Evolutionary conservation across 371 early-diverging fungal genomes (phyloP).

Genomic region (Mucor ambiguus): DNA sequence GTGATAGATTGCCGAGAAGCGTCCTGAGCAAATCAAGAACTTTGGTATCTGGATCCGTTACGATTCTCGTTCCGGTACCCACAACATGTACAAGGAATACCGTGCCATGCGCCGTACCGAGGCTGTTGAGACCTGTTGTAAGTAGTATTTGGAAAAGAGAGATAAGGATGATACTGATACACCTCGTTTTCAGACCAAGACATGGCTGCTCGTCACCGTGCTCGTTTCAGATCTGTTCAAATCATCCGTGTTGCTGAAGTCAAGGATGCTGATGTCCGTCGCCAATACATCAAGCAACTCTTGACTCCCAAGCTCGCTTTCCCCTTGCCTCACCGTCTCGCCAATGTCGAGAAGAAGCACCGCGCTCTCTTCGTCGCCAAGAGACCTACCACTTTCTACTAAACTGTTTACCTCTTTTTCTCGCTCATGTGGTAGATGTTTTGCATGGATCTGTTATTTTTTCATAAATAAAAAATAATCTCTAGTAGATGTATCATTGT

Average conservation of each 20-base stretch:
- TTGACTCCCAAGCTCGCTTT: constrained; percentile 88
- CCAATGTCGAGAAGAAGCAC: constrained; percentile 71
- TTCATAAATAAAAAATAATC: constrained; percentile 10
- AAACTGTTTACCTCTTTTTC: constrained; percentile 23
- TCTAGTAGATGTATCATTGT: not conserved
- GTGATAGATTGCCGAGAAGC: constrained; percentile 91
- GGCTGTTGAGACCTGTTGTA: constrained; percentile 95
- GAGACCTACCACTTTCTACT: constrained; percentile 92
- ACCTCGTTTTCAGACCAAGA: constrained; percentile 79
- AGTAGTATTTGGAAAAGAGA: constrained; percentile 16
- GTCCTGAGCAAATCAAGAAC: constrained; percentile 96
- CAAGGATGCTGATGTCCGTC: constrained; percentile 89
- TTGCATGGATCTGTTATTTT: constrained; percentile 2
- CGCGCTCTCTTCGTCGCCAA: constrained; percentile 86
- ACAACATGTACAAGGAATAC: constrained; percentile 99
- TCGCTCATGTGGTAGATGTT: constrained; percentile 4
- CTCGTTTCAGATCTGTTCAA: constrained; percentile 97
- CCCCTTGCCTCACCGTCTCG: constrained; percentile 97
- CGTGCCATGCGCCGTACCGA: constrained; percentile 94
- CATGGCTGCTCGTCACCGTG: constrained; percentile 99
- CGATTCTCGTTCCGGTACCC: constrained; percentile 98
- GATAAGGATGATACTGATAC: not conserved
- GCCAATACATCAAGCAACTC: constrained; percentile 97
- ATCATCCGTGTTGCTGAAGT: constrained; percentile 97
- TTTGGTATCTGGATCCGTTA: constrained; percentile 99